Evolutionary conservation across 1,284 basidiomycete species (phyloP), one percentile per base, ranked within the genome.

Genomic region (Pseudozyma hubeiensis): DNA sequence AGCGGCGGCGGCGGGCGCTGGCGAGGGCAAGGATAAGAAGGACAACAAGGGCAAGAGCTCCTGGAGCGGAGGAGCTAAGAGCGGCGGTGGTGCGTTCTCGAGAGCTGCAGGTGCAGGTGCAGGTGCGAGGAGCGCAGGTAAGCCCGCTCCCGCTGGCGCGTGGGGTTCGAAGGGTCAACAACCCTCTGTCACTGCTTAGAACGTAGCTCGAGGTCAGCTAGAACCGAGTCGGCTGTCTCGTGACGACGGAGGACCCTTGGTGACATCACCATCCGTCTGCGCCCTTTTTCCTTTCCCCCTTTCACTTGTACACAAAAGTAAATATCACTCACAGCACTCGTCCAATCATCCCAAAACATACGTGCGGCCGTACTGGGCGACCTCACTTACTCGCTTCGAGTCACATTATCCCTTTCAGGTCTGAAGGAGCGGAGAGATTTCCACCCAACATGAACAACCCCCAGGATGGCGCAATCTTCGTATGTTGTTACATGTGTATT

Each of bases 131-230:
- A 24, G 24, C 24, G 24, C 24, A 24, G 24, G 24, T 24, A 24
- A 7, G 31, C 14, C 13, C 14, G 29, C 49, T 5, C 56, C 33
- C 14, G 62, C 62, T 0, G 62, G 54, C 40, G 49, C 50, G 13
- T 64, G 62, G 62, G 62, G 62, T 14, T 11, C n/a, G 17, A 39
- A 34, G 30, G 33, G 39, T n/a, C 41, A 52, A 29, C 40, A 45
- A 10, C 40, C 48, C 35, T 50, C 37, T 8, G 9, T 48, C 5
- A 24, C 34, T 2, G 45, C 24, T 11, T 56, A 33, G 33, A 14
- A 24, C n/a, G n/a, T n/a, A 24, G 24, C 24, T 24, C 35, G 30
- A 17, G 7, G 14, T n/a, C 13, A 10, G 31, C 31, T 9, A 16
- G 4, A 34, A 10, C 46, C 45, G 6, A 45, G 35, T 37, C 35